Base-by-base conservation (phyloP, 2,329 filamentous ascomycete genomes). In the Fusarium sp. region DNA sequence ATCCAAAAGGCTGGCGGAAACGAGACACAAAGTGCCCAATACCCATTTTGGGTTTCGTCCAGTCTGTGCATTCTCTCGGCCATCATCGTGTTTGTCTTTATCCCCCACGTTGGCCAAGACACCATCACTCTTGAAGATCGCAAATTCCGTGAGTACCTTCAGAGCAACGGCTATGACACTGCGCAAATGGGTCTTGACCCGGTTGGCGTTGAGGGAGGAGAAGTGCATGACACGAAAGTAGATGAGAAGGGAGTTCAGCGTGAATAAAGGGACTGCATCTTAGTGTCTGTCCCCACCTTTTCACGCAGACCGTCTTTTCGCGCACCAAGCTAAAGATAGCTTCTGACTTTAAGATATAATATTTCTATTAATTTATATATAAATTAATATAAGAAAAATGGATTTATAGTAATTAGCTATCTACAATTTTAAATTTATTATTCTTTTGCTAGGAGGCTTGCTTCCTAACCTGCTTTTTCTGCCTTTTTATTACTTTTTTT, bases 31-130 rank as follows among this genome's bases (percentile, higher is more conserved):
- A 83, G 84, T 7, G 92, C 92, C 1, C 93, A 97, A 76, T 93
- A 96, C 70, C 94, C 94, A 0, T 97, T 97, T 81, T 97, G 89
- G 78, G 92, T 97, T n/a, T 90, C 90, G 3, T 91, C 90, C 37
- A 83, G 87, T 23, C 78, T 97, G 55, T 96, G 92, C 70, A 78
- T 96, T n/a, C 82, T 97, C 47, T 90, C 89, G 4, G 93, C 92
- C 0, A 78, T 66, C 7, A 76, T 81, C 13, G 72, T 82, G 3
- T 80, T 91, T 11, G 87, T 93, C 71, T 85, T 86, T 58, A 78
- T 97, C 48, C 94, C 94, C 0, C 81, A 92, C 46, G 91, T 97
- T 63, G 89, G 89, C n/a, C 86, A 96, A 80, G 91, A 97, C 72
- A 97, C 93, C 0, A 96, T 97, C 65, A 87, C 89, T 1, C 74